Base-by-base conservation (phyloP, 179 eudicot species). In the Dionaea muscipula region DNA sequence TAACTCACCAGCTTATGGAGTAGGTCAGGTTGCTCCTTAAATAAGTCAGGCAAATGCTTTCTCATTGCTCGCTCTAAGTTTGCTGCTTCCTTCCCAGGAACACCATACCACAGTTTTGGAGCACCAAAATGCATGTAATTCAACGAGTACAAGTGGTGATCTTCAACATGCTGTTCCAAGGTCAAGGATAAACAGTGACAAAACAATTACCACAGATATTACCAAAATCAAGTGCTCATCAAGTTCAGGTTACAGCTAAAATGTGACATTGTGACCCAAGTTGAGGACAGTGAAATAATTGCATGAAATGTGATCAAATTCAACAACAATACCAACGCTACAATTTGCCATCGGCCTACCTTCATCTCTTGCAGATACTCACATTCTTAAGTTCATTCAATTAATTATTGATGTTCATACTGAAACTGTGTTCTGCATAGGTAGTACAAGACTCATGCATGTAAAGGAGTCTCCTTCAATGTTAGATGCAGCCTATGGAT, bases 111-210 rank as follows among this genome's bases (percentile, higher is more conserved):
- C 66, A 85, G 50, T 78, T 93, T 93, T 47, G 99, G 89, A 68
- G 95, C 93, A 63, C 99, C 99, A 81, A 79, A 93, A 67, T 93
- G 99, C 94, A 85, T 85, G 78, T 79, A 93, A 76, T 93, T 93
- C 73, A 88, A 59, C 19, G 99, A 93, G 64, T 93, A 93, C 62
- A 93, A 59, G 62, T 82, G 91, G 63, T 93, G 99, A 67, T 93
- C 96, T 78, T 93, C 99, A 40, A 93, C 99, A 69, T 93, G 99
- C 99, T 93, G 86, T 54, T 56, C 56, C 26, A 51, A 57, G 27
- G 27, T 38, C 48, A 51, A 59, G 25, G 59, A 26, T 55, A 39
- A 25, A 52, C 15, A 21, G 20, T 24, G 23, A 3, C 12, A 16
- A 10, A 19, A 39, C 6, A 59, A 37, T 55, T 64, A 67, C 74